Conservation (phyloP, 2,329 filamentous ascomycete genomes). For the Fusarium pseudonygamai region DNA sequence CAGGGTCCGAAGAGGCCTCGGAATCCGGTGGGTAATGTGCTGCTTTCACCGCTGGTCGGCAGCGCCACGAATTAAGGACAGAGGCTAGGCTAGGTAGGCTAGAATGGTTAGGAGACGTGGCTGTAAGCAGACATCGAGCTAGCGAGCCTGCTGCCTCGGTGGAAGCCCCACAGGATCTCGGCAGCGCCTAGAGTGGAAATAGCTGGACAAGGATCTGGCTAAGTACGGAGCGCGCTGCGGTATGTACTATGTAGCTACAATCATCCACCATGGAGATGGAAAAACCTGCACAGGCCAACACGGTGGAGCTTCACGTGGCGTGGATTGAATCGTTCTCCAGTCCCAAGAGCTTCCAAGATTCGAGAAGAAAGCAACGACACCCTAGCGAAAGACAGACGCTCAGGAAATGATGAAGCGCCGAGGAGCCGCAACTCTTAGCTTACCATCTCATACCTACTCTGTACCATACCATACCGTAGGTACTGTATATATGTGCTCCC, state of each 20-base stretch:
- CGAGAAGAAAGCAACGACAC: constrained; percentile 15
- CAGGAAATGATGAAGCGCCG: constrained; percentile 14
- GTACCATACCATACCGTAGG: too few species aligned
- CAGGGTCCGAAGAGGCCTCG: not conserved
- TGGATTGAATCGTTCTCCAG: constrained; percentile 3
- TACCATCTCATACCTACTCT: not conserved
- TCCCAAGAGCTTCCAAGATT: constrained; percentile 26
- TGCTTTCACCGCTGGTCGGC: constrained; percentile 18
- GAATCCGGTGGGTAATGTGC: not conserved
- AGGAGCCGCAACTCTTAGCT: constrained; percentile 10
- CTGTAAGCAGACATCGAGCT: constrained; percentile 33
- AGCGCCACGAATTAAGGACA: constrained; percentile 26
- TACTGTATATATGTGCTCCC: not conserved
- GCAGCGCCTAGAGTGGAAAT: constrained; percentile 23
- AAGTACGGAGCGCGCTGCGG: constrained; percentile 32
- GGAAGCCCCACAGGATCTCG: constrained; percentile 16
- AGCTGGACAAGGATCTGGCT: constrained; percentile 7
- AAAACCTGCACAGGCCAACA: constrained; percentile 23
- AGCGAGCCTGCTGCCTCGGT: not conserved
- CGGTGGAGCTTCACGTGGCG: constrained; percentile 15
- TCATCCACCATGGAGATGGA: constrained; percentile 11
- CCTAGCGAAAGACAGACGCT: constrained; percentile 1
- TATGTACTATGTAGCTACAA: not conserved
- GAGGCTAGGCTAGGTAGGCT: not conserved
- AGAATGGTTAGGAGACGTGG: constrained; percentile 34